Evolutionary conservation across 1,139 yeast genomes (phyloP).

Genomic region (Yamadazyma friedrichii): DNA sequence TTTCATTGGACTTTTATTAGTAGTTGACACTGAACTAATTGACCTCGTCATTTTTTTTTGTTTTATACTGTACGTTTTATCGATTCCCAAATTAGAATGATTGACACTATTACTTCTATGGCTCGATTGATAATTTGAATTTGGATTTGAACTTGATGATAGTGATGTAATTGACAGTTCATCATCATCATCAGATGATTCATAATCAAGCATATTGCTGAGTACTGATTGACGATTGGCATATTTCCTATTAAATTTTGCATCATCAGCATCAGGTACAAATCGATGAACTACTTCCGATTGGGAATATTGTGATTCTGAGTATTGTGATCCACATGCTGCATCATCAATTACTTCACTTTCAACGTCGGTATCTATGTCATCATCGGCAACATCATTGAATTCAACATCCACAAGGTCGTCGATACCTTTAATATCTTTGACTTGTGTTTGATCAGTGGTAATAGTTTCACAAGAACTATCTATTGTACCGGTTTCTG

Average conservation of each 20-base stretch:
- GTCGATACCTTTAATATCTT: not conserved
- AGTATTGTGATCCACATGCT: not conserved
- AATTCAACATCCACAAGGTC: conserved; percentile 1
- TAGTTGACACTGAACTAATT: conserved; percentile 15
- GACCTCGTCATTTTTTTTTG: conserved; percentile 12
- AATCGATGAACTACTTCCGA: conserved; percentile 8
- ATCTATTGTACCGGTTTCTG: conserved; percentile 9
- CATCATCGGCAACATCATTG: not conserved
- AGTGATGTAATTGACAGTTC: conserved; percentile 10
- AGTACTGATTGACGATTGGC: conserved; percentile 40
- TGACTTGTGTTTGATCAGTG: not conserved
- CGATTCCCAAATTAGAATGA: conserved; percentile 17
- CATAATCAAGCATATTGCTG: conserved; percentile 49
- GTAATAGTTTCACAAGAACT: conserved; percentile 1
- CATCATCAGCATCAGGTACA: conserved; percentile 20
- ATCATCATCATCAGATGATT: conserved; percentile 22
- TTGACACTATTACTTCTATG: conserved; percentile 11
- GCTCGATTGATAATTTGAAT: too few relatives aligned
- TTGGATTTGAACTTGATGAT: conserved; percentile 1
- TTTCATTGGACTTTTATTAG: conserved; percentile 17
- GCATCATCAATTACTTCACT: conserved; percentile 1
- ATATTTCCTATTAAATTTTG: conserved; percentile 22
- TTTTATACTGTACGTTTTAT: conserved; percentile 22
- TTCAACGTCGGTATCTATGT: conserved; percentile 1
- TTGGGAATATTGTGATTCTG: conserved; percentile 6